Evolutionary conservation across 305 asterid genomes (phyloP), one percentile per base, ranked within the genome.

Genomic region (Fraxinus dipetala): DNA sequence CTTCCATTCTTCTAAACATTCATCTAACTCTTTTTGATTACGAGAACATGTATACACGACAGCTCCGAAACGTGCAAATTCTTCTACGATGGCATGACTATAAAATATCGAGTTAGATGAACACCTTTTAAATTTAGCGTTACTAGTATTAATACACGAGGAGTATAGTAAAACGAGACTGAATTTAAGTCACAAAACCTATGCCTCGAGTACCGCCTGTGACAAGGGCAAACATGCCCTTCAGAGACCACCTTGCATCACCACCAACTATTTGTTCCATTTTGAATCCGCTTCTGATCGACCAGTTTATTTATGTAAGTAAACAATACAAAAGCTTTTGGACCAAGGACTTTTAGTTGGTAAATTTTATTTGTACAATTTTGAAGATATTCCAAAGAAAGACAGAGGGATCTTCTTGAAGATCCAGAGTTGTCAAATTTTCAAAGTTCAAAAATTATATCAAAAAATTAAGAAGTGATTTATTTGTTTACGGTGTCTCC

Each of bases 31-130:
- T 5, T 77, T 75, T 54, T 84, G 82, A 73, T 80, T 81, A 28
- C 91, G 85, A 11, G 86, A 87, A 78, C 91, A 86, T 0, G 89
- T 86, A 45, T 86, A 79, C 0, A 88, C 70, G 10, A 48, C 24
- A n/a, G 91, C 88, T 2, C 91, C 91, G 48, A 88, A 84, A 30
- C 91, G 78, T 0, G 88, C 88, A 13, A 88, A 74, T 51, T 88
- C 91, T 54, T 88, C 89, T 59, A 88, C 89, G 2, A 88, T 88
- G 16, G 91, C 89, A 81, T 76, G 31, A 20, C 91, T 86, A 76
- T 4, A 24, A 61, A 22, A 18, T 4, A 61, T 61, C 16, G 70
- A 61, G 32, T 22, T 5, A 61, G 30, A 7, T 22, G 6, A 61
- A 32, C 70, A 61, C 30, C 16, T 24, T 18, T 24, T 20, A 18